Evolutionary conservation across 1,139 yeast species (phyloP), one percentile per base, ranked within the genome.

Genomic region (Entelexis sorbosivorans): DNA sequence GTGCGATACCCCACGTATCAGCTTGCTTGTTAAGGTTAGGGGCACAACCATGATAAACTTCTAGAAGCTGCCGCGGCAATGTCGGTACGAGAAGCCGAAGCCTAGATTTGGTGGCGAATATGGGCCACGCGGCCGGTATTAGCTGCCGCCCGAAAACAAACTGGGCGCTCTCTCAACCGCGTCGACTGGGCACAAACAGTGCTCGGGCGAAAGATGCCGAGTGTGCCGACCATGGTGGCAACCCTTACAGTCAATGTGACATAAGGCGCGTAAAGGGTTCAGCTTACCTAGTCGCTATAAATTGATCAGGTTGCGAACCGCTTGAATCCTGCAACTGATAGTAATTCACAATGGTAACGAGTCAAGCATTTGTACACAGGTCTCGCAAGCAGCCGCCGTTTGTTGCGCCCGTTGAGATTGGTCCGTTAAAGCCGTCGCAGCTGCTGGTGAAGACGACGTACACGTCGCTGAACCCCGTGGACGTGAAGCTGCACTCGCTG

Each of bases 381-480:
- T 40, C 42, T 6, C 28, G 33, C 28, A 49, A 47, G 29, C 1
- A 7, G 20, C 40, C 45, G 17, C 48, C 46, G 10, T 33, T 28
- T 17, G 35, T 46, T 11, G 22, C 33, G n/a, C 50, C 48, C 1
- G 32, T 19, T 11, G 50, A 35, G 20, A 50, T 54, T 20, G 44
- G 44, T 20, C 13, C 17, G n/a, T 33, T 53, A 19, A 45, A 42
- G 29, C 51, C 56, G 20, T 19, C 34, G 22, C 44, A 56, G 33
- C 47, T 56, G 16, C 42, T 84, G 22, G 72, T 86, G 28, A 77
- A 80, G 60, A 77, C 82, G 24, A 70, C 69, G 38, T 73, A 78
- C 16, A 80, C 79, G 1, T 75, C 82, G 0, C 28, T 82, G 48
- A 85, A 84, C 61, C 93, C 95, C 0, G 72, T 82, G 39, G 95